These are phyloP conservation scores for Leccinum rimulosum DNA, from an alignment of 768 basidiomycete species.

Conservation along the genomic window DNA sequence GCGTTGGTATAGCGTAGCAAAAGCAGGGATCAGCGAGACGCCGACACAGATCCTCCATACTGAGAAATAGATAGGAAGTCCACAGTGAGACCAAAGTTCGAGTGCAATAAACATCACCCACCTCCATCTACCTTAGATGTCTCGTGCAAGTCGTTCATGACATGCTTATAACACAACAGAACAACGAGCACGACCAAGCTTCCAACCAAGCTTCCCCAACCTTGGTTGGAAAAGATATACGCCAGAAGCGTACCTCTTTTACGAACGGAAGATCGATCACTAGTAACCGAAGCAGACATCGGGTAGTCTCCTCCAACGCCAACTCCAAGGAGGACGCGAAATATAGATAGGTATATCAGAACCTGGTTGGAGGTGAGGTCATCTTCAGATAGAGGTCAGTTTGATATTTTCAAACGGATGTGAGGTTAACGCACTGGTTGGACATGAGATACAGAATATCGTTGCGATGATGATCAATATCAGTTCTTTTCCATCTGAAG, in stretches of 20 bases:
- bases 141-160: slow-evolving; percentile 58
- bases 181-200: slow-evolving; percentile 62
- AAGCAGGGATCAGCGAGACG: slow-evolving; percentile 72
- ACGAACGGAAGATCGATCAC: slow-evolving; percentile 61
- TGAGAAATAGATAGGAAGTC: slow-evolving; percentile 14
- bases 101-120: slow-evolving; percentile 28
- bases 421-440: slow-evolving; percentile 43
- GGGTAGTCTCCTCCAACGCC: slow-evolving; percentile 83
- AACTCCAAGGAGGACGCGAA: slow-evolving; percentile 71
- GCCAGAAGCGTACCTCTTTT: slow-evolving; percentile 73
- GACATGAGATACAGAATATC: slow-evolving; percentile 63
- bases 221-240: slow-evolving; percentile 76
- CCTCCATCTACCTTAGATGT: slow-evolving; percentile 69
- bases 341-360: slow-evolving; percentile 64
- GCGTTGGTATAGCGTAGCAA: slow-evolving; percentile 72
- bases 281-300: slow-evolving; percentile 68
- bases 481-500: slow-evolving; percentile 69
- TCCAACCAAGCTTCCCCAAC: slow-evolving; percentile 72
- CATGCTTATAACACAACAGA: slow-evolving; percentile 57
- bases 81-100: neutral
- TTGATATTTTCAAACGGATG: neutral
- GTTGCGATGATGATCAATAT: slow-evolving; percentile 80
- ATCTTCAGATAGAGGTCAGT: slow-evolving; percentile 29
- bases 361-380: slow-evolving; percentile 47
- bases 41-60: slow-evolving; percentile 76